These are phyloP conservation scores for Lentinula edodes DNA, from an alignment of 768 basidiomycete genomes.

Conservation along the genomic window DNA sequence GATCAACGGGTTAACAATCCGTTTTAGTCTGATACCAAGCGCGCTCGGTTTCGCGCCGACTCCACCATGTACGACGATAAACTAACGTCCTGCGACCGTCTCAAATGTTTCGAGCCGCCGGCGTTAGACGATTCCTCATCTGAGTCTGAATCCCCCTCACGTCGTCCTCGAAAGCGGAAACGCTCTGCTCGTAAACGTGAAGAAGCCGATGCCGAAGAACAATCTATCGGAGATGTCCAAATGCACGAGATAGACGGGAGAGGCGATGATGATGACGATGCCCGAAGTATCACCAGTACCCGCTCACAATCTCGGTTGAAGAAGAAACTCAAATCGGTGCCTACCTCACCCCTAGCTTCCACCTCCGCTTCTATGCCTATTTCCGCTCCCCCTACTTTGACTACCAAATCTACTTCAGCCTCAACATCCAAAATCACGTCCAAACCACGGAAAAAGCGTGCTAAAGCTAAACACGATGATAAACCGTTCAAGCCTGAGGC, in stretches of 20 bases:
- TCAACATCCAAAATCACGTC: constrained; percentile 8
- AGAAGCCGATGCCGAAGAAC: not conserved
- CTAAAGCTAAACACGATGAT: constrained; percentile 7
- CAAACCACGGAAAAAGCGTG: constrained; percentile 13
- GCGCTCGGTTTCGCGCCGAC: constrained; percentile 76
- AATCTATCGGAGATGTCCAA: not conserved
- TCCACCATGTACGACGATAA: constrained; percentile 65
- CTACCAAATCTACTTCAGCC: not conserved
- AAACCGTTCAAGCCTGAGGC: constrained; percentile 11
- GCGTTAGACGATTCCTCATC: constrained; percentile 15
- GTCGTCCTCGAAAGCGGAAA: constrained; percentile 9
- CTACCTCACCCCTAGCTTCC: constrained; percentile 2
- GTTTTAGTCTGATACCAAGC: constrained; percentile 60
- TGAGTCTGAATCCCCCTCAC: constrained; percentile 16
- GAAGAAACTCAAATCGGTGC: constrained; percentile 1
- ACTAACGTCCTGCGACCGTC: constrained; percentile 50
- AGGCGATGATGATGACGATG: constrained; percentile 8
- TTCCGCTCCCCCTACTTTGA: constrained; percentile 11
- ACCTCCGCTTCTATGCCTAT: constrained; percentile 6
- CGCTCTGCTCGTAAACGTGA: constrained; percentile 18
- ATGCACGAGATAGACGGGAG: not conserved
- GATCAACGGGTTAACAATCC: too few species aligned
- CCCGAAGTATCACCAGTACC: constrained; percentile 15
- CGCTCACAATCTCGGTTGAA: constrained; percentile 3
- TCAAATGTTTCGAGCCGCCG: constrained; percentile 48